Conservation (phyloP, 1,284 basidiomycete species). For the Ganoderma lucidum region DNA sequence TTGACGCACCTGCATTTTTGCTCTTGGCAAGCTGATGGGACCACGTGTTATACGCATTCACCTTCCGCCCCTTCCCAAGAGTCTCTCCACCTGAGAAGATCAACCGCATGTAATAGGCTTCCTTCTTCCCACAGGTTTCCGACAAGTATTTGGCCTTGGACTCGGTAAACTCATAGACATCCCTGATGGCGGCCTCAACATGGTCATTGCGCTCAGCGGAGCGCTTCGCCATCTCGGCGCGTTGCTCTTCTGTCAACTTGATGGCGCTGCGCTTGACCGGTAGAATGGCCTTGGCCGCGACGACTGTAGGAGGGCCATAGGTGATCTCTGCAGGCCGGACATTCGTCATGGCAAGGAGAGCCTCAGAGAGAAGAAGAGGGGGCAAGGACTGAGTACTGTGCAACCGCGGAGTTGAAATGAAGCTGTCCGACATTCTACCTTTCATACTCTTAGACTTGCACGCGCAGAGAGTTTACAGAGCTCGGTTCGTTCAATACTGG, state of each 20-base stretch:
- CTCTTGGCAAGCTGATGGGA: conserved; percentile 11
- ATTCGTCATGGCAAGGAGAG: not conserved
- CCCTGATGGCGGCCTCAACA: not conserved
- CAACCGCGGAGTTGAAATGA: too few species aligned
- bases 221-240: not conserved
- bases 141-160: not conserved
- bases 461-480: too few species aligned
- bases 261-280: not conserved
- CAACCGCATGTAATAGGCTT: not conserved
- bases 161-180: not conserved
- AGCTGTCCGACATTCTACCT: too few species aligned
- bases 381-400: too few species aligned
- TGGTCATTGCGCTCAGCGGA: not conserved
- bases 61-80: not conserved
- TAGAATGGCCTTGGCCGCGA: not conserved
- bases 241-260: not conserved
- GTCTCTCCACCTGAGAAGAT: not conserved
- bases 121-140: not conserved
- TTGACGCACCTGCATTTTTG: conserved; percentile 11
- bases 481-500: too few species aligned
- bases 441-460: too few species aligned
- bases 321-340: not conserved
- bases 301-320: not conserved
- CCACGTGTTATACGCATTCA: conserved; percentile 19
- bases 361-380: not conserved